Conservation (phyloP, 495 filamentous ascomycete genomes). For the Aspergillus affinis region DNA sequence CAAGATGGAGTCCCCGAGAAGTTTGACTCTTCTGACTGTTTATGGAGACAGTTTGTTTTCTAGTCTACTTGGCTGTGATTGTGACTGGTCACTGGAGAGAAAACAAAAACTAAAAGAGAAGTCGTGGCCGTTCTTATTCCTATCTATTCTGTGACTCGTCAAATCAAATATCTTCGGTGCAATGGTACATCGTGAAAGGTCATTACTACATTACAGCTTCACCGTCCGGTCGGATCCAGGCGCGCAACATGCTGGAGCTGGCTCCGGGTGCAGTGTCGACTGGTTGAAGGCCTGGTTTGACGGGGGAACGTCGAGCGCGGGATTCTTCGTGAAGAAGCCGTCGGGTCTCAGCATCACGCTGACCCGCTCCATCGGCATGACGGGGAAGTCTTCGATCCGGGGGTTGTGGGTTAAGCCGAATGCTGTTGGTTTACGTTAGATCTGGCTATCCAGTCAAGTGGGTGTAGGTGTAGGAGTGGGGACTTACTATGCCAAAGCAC, state of each 20-base stretch:
- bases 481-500: slow-evolving; percentile 46
- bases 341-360: slow-evolving; percentile 65
- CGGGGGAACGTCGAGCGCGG: slow-evolving; percentile 64
- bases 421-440: slow-evolving; percentile 26
- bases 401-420: slow-evolving; percentile 64
- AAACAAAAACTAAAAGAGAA: no score
- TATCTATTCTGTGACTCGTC: no score
- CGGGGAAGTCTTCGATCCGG: slow-evolving; percentile 62
- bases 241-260: slow-evolving; percentile 28
- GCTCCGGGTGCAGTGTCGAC: slow-evolving; percentile 39
- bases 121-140: no score
- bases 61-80: no score
- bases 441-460: background rate
- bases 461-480: background rate
- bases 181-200: no score
- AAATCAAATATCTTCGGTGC: background rate
- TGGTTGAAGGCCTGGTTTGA: slow-evolving; percentile 39
- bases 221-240: slow-evolving; percentile 25
- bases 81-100: no score
- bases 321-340: slow-evolving; percentile 76
- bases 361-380: slow-evolving; percentile 57
- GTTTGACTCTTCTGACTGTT: no score
- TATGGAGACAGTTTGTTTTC: no score
- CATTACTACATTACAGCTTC: slow-evolving; percentile 27
- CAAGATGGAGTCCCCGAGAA: no score